phyloP scores from a whole-genome alignment of 2,329 filamentous ascomycete genomes.

The Nemania sp. region DNA sequence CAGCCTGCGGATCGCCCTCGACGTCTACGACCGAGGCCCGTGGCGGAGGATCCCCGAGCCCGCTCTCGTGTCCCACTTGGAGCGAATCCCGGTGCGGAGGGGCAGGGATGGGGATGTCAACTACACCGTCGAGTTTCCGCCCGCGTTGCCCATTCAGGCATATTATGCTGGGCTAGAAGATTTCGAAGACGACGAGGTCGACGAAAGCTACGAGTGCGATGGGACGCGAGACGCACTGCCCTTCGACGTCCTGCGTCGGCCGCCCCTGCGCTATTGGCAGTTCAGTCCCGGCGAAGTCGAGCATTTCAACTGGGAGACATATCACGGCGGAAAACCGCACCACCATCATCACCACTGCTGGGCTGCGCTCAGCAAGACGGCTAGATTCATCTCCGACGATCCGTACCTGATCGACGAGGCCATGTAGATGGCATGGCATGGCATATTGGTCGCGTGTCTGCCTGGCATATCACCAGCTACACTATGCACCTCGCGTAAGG shows the following conservation, averaged over 20 bases:
- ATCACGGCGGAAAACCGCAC: constrained; percentile 24
- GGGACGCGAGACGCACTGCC: constrained; percentile 1
- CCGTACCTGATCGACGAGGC: constrained; percentile 32
- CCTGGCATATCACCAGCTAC: not conserved
- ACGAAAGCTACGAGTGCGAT: not conserved
- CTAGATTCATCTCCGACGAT: constrained; percentile 31
- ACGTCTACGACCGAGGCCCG: constrained; percentile 36
- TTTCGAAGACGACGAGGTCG: constrained; percentile 18
- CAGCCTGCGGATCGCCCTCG: constrained; percentile 36
- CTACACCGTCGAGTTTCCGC: constrained; percentile 37
- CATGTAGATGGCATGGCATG: not conserved
- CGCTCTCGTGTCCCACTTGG: constrained; percentile 26
- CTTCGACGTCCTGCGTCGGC: constrained; percentile 33
- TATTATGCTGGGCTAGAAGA: constrained; percentile 30
- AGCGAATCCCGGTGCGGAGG: constrained; percentile 26
- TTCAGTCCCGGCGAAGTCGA: constrained; percentile 37
- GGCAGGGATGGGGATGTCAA: constrained; percentile 15
- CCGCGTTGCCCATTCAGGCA: constrained; percentile 32
- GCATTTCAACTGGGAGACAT: constrained; percentile 36
- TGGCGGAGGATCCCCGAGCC: constrained; percentile 39
- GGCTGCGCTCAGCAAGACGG: constrained; percentile 30
- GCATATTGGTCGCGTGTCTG: not conserved
- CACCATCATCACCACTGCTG: constrained; percentile 31
- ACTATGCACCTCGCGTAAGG: not conserved
- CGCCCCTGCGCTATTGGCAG: constrained; percentile 38